Conservation (phyloP, 768 basidiomycete species). For the Leccinum imitatum region DNA sequence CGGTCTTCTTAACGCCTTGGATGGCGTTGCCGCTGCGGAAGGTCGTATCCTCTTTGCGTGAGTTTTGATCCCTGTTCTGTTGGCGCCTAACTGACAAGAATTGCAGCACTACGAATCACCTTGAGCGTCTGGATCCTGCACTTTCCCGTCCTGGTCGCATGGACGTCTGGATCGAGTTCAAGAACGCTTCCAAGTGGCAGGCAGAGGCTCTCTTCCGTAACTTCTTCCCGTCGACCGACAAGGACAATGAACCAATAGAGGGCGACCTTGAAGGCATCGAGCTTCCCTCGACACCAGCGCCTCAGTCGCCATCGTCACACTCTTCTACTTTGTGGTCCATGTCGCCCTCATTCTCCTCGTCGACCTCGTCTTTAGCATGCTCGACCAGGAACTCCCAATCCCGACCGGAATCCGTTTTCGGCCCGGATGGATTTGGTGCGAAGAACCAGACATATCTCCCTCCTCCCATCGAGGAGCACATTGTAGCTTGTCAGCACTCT, state of each 20-base stretch:
- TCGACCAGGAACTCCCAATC: slow-evolving; percentile 31
- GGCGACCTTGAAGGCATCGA: slow-evolving; percentile 50
- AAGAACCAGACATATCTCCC: slow-evolving; percentile 62
- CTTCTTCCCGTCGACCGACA: slow-evolving; percentile 81
- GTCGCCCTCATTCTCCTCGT: slow-evolving; percentile 45
- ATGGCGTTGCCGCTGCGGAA: slow-evolving; percentile 85
- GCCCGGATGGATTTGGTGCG: slow-evolving; percentile 42
- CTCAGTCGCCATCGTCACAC: slow-evolving; percentile 43
- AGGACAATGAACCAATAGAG: slow-evolving; percentile 38
- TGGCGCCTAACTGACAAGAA: slow-evolving; percentile 1
- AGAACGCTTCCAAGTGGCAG: slow-evolving; percentile 81
- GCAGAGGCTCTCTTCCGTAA: slow-evolving; percentile 86
- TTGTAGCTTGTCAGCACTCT: slow-evolving; percentile 56
- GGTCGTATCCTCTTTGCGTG: slow-evolving; percentile 88
- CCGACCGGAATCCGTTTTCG: slow-evolving; percentile 17
- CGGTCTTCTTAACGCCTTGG: slow-evolving; percentile 80
- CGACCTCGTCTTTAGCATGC: slow-evolving; percentile 38
- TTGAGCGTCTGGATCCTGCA: slow-evolving; percentile 88
- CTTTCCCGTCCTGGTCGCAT: slow-evolving; percentile 89
- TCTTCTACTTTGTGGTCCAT: slow-evolving; percentile 49
- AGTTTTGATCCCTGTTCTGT: slow-evolving; percentile 33
- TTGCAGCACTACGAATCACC: slow-evolving; percentile 80
- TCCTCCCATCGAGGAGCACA: slow-evolving; percentile 61
- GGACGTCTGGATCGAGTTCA: slow-evolving; percentile 93
- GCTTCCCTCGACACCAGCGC: slow-evolving; percentile 38